Evolutionary conservation across 2,329 filamentous ascomycete species (phyloP).

Genomic region (Penicillium oxalicum): DNA sequence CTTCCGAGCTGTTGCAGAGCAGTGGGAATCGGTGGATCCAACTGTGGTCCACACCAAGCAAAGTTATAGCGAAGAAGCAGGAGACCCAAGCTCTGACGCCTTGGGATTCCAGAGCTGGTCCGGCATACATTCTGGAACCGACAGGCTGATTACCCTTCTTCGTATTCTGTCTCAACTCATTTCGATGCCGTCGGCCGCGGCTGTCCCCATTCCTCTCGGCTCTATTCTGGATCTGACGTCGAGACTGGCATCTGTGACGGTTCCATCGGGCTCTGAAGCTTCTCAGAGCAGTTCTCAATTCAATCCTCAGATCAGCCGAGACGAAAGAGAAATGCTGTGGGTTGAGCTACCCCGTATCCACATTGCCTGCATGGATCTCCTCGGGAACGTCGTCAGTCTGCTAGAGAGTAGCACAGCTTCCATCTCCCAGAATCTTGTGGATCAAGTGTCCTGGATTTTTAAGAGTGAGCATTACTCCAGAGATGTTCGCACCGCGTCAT

Average conservation of each 20-base stretch:
- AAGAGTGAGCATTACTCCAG: slow-evolving; percentile 46
- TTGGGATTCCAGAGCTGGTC: slow-evolving; percentile 62
- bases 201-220: slow-evolving; percentile 63
- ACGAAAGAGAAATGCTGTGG: slow-evolving; percentile 78
- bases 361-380: slow-evolving; percentile 59
- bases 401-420: slow-evolving; percentile 55
- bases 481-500: slow-evolving; percentile 55
- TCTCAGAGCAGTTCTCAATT: slow-evolving; percentile 50
- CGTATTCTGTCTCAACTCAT: slow-evolving; percentile 60
- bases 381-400: slow-evolving; percentile 52
- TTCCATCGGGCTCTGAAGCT: slow-evolving; percentile 42
- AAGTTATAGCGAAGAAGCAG: slow-evolving; percentile 31
- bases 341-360: slow-evolving; percentile 68
- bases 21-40: slow-evolving; percentile 66
- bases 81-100: slow-evolving; percentile 36
- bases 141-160: slow-evolving; percentile 63
- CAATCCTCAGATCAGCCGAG: slow-evolving; percentile 67
- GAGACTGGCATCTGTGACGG: slow-evolving; percentile 61
- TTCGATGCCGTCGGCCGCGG: slow-evolving; percentile 55
- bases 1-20: slow-evolving; percentile 72
- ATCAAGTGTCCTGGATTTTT: slow-evolving; percentile 68
- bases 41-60: slow-evolving; percentile 29
- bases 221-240: slow-evolving; percentile 62
- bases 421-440: slow-evolving; percentile 58
- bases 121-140: slow-evolving; percentile 66